Evolutionary conservation across 495 filamentous ascomycete species (phyloP).

Genomic region (Aspergillus campestris): DNA sequence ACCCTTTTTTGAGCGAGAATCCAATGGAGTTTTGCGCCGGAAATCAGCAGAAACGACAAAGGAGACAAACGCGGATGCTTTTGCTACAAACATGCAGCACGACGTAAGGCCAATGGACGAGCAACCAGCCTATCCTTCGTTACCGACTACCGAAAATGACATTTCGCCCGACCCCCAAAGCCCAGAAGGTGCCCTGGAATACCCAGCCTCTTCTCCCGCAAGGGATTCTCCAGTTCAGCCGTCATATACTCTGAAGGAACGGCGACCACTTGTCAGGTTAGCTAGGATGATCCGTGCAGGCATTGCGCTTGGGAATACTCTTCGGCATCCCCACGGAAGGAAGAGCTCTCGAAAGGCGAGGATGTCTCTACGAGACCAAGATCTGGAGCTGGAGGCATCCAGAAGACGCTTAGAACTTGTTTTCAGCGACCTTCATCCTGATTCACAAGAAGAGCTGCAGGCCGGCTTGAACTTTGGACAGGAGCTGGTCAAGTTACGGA

Average conservation of each 20-base stretch:
- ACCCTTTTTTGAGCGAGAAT: conserved; percentile 21
- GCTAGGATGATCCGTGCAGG: conserved; percentile 37
- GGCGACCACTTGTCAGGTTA: conserved; percentile 22
- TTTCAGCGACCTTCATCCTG: conserved; percentile 38
- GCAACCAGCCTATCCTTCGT: background rate
- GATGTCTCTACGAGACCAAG: conserved; percentile 1
- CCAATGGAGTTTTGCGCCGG: conserved; percentile 23
- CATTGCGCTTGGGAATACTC: conserved; percentile 37
- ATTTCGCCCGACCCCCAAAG: background rate
- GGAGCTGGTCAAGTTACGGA: conserved; percentile 32
- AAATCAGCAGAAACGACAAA: conserved; percentile 2
- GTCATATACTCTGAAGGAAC: background rate
- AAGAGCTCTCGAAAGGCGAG: background rate
- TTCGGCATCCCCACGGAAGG: conserved; percentile 19
- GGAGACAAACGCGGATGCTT: background rate
- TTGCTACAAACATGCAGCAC: background rate
- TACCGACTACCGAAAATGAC: background rate
- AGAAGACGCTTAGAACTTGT: conserved; percentile 31
- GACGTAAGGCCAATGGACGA: background rate
- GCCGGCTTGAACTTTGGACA: conserved; percentile 43
- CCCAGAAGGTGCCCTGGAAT: background rate
- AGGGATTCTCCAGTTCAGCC: background rate
- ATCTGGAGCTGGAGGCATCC: conserved; percentile 11
- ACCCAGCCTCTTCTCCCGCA: background rate
- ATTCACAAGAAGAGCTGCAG: conserved; percentile 34